Percentiles rank a stretch among this genome's conserved stretches.
phyloP scores from a whole-genome alignment of 2,329 filamentous ascomycete genomes.

The Berkeleyomyces basicola region DNA sequence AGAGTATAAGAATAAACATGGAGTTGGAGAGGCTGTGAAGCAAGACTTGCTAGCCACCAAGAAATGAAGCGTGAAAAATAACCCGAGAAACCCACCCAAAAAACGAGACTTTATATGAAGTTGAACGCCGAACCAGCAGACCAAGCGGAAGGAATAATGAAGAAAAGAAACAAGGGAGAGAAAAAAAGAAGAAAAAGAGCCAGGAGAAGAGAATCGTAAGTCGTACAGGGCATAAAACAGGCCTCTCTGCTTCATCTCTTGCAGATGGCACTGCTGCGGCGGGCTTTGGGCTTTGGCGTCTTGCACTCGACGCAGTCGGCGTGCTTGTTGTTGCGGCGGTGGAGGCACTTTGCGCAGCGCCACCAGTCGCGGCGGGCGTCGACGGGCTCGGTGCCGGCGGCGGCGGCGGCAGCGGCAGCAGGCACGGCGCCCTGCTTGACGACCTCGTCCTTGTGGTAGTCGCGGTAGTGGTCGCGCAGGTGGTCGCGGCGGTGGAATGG shows the following conservation, averaged over 20 bases:
- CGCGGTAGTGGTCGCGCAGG: slow-evolving; percentile 38
- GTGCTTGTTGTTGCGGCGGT: slow-evolving; percentile 25
- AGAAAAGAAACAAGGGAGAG: slow-evolving; percentile 3
- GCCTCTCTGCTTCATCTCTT: slow-evolving; percentile 4
- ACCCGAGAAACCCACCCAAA: neutral
- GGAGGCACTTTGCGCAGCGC: slow-evolving; percentile 37
- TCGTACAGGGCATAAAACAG: neutral
- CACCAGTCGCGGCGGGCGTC: slow-evolving; percentile 32
- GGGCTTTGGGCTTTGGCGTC: slow-evolving; percentile 16
- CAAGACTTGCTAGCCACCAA: neutral
- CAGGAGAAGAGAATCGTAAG: neutral
- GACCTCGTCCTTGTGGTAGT: slow-evolving; percentile 39
- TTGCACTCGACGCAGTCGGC: slow-evolving; percentile 34
- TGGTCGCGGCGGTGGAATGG: slow-evolving; percentile 40
- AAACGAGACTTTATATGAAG: neutral
- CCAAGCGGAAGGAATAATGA: neutral
- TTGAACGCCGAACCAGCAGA: neutral
- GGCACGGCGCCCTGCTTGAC: slow-evolving; percentile 26
- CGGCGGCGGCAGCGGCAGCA: slow-evolving; percentile 15
- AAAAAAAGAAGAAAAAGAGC: neutral
- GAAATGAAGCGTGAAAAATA: neutral
- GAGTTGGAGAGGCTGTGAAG: neutral
- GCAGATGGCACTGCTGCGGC: slow-evolving; percentile 31
- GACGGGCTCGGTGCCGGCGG: slow-evolving; percentile 24
- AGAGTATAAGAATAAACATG: too few species aligned